phyloP scores from a whole-genome alignment of 2,329 filamentous ascomycete genomes.

The Arthrobotrys pseudoclavata region DNA sequence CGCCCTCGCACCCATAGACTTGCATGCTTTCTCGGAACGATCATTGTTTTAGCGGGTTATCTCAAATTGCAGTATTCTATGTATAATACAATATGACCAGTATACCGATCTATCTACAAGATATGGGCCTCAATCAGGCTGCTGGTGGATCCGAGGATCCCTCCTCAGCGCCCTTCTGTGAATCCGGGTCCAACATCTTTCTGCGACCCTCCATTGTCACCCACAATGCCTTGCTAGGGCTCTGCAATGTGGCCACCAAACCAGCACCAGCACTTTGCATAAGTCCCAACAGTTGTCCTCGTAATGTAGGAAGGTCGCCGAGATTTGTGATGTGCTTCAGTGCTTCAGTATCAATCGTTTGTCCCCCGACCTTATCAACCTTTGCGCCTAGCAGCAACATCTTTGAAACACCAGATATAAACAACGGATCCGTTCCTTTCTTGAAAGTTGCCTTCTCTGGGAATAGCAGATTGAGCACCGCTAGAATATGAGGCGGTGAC shows the following conservation, averaged over 20 bases:
- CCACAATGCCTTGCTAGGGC: slow-evolving; percentile 84
- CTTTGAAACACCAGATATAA: slow-evolving; percentile 87
- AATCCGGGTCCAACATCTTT: slow-evolving; percentile 82
- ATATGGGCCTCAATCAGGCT: slow-evolving; percentile 26
- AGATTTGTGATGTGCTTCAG: slow-evolving; percentile 71
- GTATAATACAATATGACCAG: slow-evolving; percentile 49
- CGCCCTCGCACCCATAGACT: slow-evolving; percentile 19
- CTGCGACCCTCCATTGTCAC: slow-evolving; percentile 87
- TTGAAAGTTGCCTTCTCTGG: slow-evolving; percentile 82
- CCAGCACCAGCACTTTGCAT: slow-evolving; percentile 80
- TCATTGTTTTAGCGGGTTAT: slow-evolving; percentile 45
- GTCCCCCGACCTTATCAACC: slow-evolving; percentile 77
- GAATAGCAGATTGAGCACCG: slow-evolving; percentile 85
- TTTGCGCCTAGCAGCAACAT: slow-evolving; percentile 87
- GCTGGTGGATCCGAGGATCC: slow-evolving; percentile 32
- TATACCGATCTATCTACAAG: slow-evolving; percentile 36
- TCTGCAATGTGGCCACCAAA: slow-evolving; percentile 82
- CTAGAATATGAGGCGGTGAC: slow-evolving; percentile 84
- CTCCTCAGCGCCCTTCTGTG: slow-evolving; percentile 33
- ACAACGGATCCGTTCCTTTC: slow-evolving; percentile 82
- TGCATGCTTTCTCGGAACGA: slow-evolving; percentile 6
- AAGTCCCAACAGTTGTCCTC: slow-evolving; percentile 86
- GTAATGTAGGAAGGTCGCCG: slow-evolving; percentile 83
- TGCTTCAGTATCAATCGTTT: slow-evolving; percentile 82
- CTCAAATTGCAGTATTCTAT: slow-evolving; percentile 38